Percentiles rank a stretch among this genome's conserved stretches.
Evolutionary conservation across 805 yeast genomes (phyloP).

Genomic region (Zygoascus biomembranicola): DNA sequence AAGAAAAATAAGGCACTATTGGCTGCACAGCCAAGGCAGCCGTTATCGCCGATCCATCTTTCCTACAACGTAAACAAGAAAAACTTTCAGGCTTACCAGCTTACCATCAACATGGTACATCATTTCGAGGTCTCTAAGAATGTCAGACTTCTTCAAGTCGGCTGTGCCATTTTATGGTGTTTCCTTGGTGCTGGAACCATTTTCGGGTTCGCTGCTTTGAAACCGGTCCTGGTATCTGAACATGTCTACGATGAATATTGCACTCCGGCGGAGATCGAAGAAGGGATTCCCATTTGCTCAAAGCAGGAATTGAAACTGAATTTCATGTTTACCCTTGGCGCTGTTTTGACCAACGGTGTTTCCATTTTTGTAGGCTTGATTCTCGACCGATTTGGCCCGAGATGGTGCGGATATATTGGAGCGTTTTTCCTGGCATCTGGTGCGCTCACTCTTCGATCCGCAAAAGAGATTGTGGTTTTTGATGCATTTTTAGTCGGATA

Average conservation of each 20-base stretch:
- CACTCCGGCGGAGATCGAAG: constrained; percentile 25
- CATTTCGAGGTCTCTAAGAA: background rate
- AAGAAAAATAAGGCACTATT: background rate
- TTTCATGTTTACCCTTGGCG: constrained; percentile 75
- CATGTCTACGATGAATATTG: constrained; percentile 69
- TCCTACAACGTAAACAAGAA: background rate
- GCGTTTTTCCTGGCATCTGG: constrained; percentile 37
- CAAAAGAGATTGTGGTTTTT: constrained; percentile 26
- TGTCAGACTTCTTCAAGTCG: constrained; percentile 37
- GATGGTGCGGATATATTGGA: constrained; percentile 70
- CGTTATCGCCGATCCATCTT: background rate
- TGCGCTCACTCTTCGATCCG: constrained; percentile 32
- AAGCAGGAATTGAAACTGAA: constrained; percentile 81
- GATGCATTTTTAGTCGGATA: constrained; percentile 76
- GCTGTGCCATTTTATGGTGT: constrained; percentile 81
- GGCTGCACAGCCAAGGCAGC: background rate
- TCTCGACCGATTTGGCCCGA: constrained; percentile 74
- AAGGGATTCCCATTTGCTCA: constrained; percentile 37
- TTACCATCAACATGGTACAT: constrained; percentile 1
- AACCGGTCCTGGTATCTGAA: constrained; percentile 69
- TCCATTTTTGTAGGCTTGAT: constrained; percentile 78
- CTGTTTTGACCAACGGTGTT: constrained; percentile 75
- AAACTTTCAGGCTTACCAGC: background rate
- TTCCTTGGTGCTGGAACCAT: constrained; percentile 86
- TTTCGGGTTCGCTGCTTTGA: constrained; percentile 92